A percentile compares a stretch with the other conserved stretches of the same genome.
Evolutionary conservation across 2,329 filamentous ascomycete species (phyloP).

Genomic region (Aspergillus flavus): DNA sequence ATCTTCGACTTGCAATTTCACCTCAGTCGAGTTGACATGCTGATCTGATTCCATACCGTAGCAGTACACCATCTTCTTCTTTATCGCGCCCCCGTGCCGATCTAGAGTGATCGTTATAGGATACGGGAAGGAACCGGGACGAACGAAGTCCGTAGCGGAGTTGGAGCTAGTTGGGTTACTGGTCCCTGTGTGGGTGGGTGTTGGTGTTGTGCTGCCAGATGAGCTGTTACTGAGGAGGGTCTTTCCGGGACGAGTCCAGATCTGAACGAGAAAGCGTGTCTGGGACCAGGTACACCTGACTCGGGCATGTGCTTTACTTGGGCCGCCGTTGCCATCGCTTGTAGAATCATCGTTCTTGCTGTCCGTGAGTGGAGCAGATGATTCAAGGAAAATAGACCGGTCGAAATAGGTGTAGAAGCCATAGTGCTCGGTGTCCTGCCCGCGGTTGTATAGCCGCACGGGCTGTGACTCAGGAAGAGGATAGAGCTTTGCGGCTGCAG

Average conservation of each 20-base stretch:
- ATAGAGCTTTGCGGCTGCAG: constrained; percentile 71
- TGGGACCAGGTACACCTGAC: constrained; percentile 62
- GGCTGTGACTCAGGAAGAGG: constrained; percentile 72
- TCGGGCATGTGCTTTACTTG: constrained; percentile 47
- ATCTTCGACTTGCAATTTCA: constrained; percentile 56
- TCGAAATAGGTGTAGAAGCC: constrained; percentile 93
- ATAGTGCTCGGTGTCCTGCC: constrained; percentile 79
- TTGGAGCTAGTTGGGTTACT: constrained; percentile 21
- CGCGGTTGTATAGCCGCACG: constrained; percentile 81
- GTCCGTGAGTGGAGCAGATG: constrained; percentile 52
- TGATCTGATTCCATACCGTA: constrained; percentile 56
- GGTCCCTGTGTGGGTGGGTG: constrained; percentile 17
- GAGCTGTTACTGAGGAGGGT: constrained; percentile 24
- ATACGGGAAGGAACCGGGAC: constrained; percentile 63
- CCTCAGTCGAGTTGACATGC: constrained; percentile 48
- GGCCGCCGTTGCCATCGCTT: constrained; percentile 55
- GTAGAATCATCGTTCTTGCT: constrained; percentile 42
- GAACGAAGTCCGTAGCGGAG: constrained; percentile 50
- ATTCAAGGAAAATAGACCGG: constrained; percentile 79
- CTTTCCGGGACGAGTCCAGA: constrained; percentile 58
- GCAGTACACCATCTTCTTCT: constrained; percentile 62
- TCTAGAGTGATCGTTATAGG: constrained; percentile 63
- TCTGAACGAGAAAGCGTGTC: constrained; percentile 63
- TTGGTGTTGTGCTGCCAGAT: constrained; percentile 8
- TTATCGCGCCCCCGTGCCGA: constrained; percentile 58